Base-by-base conservation (phyloP, 192 early-diverging fungal species). In the Chytriomyces hyalinus region DNA sequence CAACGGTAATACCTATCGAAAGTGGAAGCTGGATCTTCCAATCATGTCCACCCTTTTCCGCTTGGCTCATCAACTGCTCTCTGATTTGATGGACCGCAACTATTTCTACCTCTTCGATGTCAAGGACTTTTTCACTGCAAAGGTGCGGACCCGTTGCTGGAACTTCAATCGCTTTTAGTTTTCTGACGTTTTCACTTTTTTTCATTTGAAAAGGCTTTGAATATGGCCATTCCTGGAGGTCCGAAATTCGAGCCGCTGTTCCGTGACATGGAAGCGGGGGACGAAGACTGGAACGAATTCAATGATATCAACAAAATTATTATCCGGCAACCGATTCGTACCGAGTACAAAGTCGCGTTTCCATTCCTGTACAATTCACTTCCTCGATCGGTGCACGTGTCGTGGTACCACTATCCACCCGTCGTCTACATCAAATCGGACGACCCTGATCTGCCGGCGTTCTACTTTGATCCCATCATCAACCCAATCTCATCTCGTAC, bases 281-380 rank as follows among this genome's bases (percentile, higher is more conserved):
- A 99, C 82, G 96, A 99, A 81, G 98, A 99, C 87, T 99, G 98
- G 98, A 99, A 98, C 84, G 98, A 99, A 82, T 99, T 99, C 85
- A 99, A 99, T 86, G 98, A 99, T 80, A 98, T 99, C 87, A 95
- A 96, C 92, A 99, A 99, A 85, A 96, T 99, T 75, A 99, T 99
- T 71, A 97, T 99, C 69, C 93, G 98, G 59, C 96, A 99, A 80
- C 96, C 96, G 24, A 93, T 99, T 70, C 92, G 98, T 62, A 97
- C 98, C 53, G 98, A 99, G 86, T 98, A 99, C 89, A 97, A 96
- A 81, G 93, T 99, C 49, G 98, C 98, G 3, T 99, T 97, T 84
- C 98, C 98, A 65, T 97, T 94, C 80, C 84, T 99, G 60, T 99
- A 98, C 87, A 99, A 99, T 87, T 97, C 95, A 22, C 86, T 96